A percentile compares a stretch with the other conserved stretches of the same genome.
Conservation (phyloP, 805 yeast species). For the Wickerhamomyces rabaulensis region DNA sequence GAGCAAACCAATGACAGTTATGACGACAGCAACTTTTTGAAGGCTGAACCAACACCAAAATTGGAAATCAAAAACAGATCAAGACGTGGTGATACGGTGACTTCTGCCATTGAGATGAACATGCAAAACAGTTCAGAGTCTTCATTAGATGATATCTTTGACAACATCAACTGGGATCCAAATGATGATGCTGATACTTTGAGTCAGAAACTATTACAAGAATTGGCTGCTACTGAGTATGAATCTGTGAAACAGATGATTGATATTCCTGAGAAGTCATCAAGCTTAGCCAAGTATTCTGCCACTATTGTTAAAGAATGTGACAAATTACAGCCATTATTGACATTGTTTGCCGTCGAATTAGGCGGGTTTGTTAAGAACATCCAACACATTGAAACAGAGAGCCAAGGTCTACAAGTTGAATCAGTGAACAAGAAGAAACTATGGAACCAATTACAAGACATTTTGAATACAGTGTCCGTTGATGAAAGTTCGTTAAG, state of each 20-base stretch:
- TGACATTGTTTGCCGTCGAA: constrained; percentile 56
- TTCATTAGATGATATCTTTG: constrained; percentile 59
- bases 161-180: constrained; percentile 73
- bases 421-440: constrained; percentile 74
- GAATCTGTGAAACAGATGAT: constrained; percentile 53
- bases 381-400: constrained; percentile 63
- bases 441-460: constrained; percentile 65
- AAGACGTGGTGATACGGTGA: constrained; percentile 24
- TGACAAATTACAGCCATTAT: constrained; percentile 45
- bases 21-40: constrained; percentile 7
- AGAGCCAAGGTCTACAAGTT: constrained; percentile 79
- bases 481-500: constrained; percentile 52
- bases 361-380: constrained; percentile 61
- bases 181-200: constrained; percentile 58
- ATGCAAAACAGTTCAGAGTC: constrained; percentile 15
- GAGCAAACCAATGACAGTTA: constrained; percentile 16
- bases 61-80: constrained; percentile 7
- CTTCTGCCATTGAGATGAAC: constrained; percentile 29
- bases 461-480: constrained; percentile 65
- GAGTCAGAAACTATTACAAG: constrained; percentile 51
- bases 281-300: constrained; percentile 37
- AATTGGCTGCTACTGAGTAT: constrained; percentile 57
- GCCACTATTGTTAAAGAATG: constrained; percentile 46
- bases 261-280: constrained; percentile 40
- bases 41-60: constrained; percentile 8